Evolutionary conservation across 305 asterid species (phyloP), one percentile per base, ranked within the genome.

Genomic region (Fraxinus sp.): DNA sequence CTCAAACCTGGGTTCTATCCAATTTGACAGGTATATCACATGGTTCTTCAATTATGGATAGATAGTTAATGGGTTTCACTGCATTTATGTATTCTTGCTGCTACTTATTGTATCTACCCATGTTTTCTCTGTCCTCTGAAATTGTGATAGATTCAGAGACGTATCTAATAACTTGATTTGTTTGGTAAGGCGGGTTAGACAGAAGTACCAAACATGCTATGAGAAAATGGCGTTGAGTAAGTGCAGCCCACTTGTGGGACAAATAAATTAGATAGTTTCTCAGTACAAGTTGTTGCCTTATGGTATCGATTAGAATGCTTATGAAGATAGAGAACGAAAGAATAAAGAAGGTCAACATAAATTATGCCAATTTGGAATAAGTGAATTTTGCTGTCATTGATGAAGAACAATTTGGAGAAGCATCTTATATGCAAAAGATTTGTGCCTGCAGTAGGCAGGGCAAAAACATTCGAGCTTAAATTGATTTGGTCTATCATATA

Each of bases 1-100:
- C 98, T n/a, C 99, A 94, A 90, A 95, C 91, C 85, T 96, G 98
- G 98, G 97, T 92, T 59, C 84, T 96, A 77, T 88, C 97, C 37
- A 96, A 91, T 87, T 82, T 94, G 85, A 93, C 99, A 82, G 97
- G 98, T 92, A 86, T 59, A 74, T 43, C 74, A 20, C 62, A 64
- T 24, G 84, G 77, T 49, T 37, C 74, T 76, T 39, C 43, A 18
- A 2, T 81, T 57, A 18, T 14, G 33, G 74, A 66, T 78, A 71
- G 18, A 75, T 49, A 70, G 18, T 78, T 62, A 30, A 76, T 64
- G 75, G 24, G 75, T 78, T 18, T 62, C 57, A 7, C 36, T 32
- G 14, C 32, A 0, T 11, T 35, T 79, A 16, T 20, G 76, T 66
- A 32, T 80, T n/a, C 49, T 80, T 46, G 0, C 30, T 73, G 80